Evolutionary conservation across 495 filamentous ascomycete species (phyloP), one percentile per base, ranked within the genome.

Genomic region (Alectoria sarmentosa): DNA sequence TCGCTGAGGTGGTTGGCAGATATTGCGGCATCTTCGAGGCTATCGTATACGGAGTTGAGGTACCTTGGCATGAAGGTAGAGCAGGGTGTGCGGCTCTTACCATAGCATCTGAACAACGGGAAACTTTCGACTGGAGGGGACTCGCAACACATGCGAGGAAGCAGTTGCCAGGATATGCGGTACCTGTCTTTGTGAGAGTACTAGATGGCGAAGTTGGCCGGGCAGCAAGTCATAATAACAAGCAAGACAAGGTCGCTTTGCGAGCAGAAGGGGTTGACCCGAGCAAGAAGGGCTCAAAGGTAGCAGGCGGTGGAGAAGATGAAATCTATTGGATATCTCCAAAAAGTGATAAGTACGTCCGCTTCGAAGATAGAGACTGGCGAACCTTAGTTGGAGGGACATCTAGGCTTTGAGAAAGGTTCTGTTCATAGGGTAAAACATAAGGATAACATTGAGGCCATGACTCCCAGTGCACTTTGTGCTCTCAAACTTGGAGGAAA

Each of bases 231-330:
- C 88, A 94, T 71, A 92, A 91, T 73, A 86, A 92, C 71, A 94
- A 94, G 76, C 89, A 92, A 76, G 88, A 90, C 71, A 94, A 92
- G 74, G 83, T 86, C 9, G 84, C 85, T 2, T 77, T 92, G 36
- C 79, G 88, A 65, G 82, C 85, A 46, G 87, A 91, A 69, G 89
- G 89, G 0, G 82, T 90, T 11, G 84, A 90, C 70, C 85, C 84
- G 19, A 76, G 72, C 9, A 67, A 75, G 36, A 69, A 72, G 23
- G 79, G 79, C 8, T 74, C 67, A 4, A 86, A 86, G 74, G 83
- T 81, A 0, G 67, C 72, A 8, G 69, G 73, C 8, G 79, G 80
- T 0, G 77, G 83, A 63, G 73, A 75, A 41, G 74, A 83, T 72
- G 61, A 67, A 28, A 72, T 88, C 21, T 75, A 83, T 32, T 89